Evolutionary conservation across 768 basidiomycete genomes (phyloP).

Genomic region (Trametes gibbosa): DNA sequence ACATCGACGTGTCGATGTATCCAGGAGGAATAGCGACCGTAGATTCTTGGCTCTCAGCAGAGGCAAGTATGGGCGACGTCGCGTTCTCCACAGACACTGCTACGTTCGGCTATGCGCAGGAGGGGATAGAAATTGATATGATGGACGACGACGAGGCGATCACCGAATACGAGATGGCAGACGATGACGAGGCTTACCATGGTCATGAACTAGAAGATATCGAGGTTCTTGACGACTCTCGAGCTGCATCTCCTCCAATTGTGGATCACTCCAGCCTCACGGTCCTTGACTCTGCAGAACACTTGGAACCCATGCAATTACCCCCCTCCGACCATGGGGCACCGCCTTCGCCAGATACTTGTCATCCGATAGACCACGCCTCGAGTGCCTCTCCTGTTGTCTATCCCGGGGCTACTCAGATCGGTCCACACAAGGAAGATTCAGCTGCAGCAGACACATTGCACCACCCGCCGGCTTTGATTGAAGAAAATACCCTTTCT

Average conservation of each 20-base stretch:
- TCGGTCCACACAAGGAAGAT: background rate
- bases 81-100: constrained; percentile 25
- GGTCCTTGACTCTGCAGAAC: constrained; percentile 46
- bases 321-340: background rate
- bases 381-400: background rate
- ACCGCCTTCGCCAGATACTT: background rate
- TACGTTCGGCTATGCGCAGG: constrained; percentile 30
- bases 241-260: constrained; percentile 26
- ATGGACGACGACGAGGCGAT: constrained; percentile 47
- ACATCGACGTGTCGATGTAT: constrained; percentile 62
- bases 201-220: constrained; percentile 44
- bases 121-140: constrained; percentile 66
- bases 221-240: constrained; percentile 46
- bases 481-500: no score
- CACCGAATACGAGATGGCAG: constrained; percentile 59
- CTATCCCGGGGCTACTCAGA: background rate
- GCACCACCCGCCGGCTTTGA: background rate
- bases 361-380: background rate
- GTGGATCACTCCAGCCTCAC: constrained; percentile 43
- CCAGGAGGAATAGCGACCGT: constrained; percentile 29
- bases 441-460: background rate
- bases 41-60: constrained; percentile 52
- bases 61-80: constrained; percentile 63
- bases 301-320: background rate
- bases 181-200: constrained; percentile 34